These are phyloP conservation scores for Tuber umbilicatum DNA, from an alignment of 495 filamentous ascomycete genomes.

Conservation along the genomic window DNA sequence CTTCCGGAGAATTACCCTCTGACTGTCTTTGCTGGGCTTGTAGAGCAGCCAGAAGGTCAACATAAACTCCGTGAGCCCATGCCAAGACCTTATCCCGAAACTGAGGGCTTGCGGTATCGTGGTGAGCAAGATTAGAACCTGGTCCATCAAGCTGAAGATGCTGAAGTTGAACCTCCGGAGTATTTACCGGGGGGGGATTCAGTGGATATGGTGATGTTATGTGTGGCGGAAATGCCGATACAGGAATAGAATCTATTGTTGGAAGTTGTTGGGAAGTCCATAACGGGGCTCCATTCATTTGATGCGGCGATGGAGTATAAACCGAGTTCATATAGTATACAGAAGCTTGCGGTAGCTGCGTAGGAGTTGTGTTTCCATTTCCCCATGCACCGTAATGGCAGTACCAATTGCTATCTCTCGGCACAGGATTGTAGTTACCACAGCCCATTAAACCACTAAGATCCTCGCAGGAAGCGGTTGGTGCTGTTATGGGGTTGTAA, in stretches of 20 bases:
- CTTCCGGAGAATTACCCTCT: constrained; percentile 46
- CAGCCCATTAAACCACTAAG: constrained; percentile 32
- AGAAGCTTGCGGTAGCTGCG: constrained; percentile 36
- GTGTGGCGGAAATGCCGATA: constrained; percentile 34
- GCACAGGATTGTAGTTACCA: constrained; percentile 35
- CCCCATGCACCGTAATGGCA: constrained; percentile 35
- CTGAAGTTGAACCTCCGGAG: constrained; percentile 43
- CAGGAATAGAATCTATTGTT: constrained; percentile 27
- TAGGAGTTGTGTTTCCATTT: constrained; percentile 25
- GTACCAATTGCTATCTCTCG: constrained; percentile 39
- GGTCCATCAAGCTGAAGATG: constrained; percentile 44
- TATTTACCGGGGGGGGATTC: constrained; percentile 28
- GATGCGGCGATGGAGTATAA: constrained; percentile 26
- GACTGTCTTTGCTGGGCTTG: constrained; percentile 54
- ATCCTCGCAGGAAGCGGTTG: constrained; percentile 40
- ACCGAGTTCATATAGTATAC: constrained; percentile 29
- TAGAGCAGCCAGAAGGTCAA: constrained; percentile 71
- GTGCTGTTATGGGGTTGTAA: constrained; percentile 38
- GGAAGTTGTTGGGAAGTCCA: constrained; percentile 36
- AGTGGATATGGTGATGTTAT: constrained; percentile 29
- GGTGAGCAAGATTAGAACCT: constrained; percentile 27
- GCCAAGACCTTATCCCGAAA: constrained; percentile 76
- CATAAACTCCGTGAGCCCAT: constrained; percentile 82
- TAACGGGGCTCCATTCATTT: constrained; percentile 26
- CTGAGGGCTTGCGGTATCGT: constrained; percentile 49